Evolutionary conservation across 805 yeast genomes (phyloP), one percentile per base, ranked within the genome.

Genomic region (Candida odintsovae): DNA sequence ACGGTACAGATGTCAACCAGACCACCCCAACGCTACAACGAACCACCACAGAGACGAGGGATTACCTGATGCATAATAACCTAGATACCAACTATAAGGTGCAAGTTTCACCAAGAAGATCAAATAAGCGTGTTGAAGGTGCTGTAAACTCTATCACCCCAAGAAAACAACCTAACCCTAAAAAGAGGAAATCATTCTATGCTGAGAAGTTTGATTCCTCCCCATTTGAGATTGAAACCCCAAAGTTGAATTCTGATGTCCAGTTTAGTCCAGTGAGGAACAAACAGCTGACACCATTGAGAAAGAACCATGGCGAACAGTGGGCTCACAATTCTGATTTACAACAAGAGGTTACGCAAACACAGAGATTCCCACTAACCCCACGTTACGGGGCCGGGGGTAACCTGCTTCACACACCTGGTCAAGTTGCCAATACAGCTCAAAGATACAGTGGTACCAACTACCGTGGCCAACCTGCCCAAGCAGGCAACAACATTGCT

Each of bases 331-430:
- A 42, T 33, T 44, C 39, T 26, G 29, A 21, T n/a, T 20, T 28
- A 7, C 38, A 31, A 13, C 40, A 35, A 11, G 49, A 51, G 4
- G 57, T 50, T 16, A 44, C 48, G 21, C 46, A 49, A 10, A 55
- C 62, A 8, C 72, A 68, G 40, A 48, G 78, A 45, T 75, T 75
- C 49, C 80, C 80, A 3, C 61, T 65, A 40, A 74, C 78, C 0
- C 77, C 79, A 2, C 68, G 68, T 38, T 73, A 70, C 48, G 71
- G 72, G 0, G 71, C 67, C 0, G 69, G 69, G 16, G 73, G 72
- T 0, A 54, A 52, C 18, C 50, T 68, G 12, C 47, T 68, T 12
- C 54, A 68, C 9, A 61, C 66, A 0, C 59, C 60, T 3, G 54
- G 51, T 4, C 59, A 54, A 29, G 53, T 52, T 6, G 41, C 36